Evolutionary conservation across 2,329 filamentous ascomycete genomes (phyloP), one percentile per base, ranked within the genome.

Genomic region (Plectosphaerella cucumerina): DNA sequence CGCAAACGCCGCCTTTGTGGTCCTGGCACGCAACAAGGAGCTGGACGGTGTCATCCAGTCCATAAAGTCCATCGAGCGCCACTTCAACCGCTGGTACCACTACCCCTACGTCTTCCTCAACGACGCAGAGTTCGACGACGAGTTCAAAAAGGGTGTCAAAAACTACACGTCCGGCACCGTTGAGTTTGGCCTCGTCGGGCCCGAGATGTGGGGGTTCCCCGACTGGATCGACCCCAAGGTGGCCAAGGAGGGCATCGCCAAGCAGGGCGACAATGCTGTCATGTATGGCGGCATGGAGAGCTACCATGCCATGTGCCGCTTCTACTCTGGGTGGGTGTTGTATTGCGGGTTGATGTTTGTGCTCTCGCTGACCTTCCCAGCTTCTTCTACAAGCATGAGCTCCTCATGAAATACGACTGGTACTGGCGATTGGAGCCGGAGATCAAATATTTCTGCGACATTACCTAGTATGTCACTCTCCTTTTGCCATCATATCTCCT

Each of bases 391-490:
- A 96, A 97, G 70, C 94, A 99, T 67, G 88, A 92, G 57, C 82
- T 97, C 33, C 81, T 99, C 44, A 82, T 89, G 65, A 97, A 97
- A 71, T 99, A 97, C 72, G 91, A 97, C 66, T 99, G 94, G 94
- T 99, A 99, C 77, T 99, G 94, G 94, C 90, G 94, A 57, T 77
- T 99, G 61, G 94, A 99, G 78, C 94, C 94, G 58, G 94, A 99
- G 72, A 97, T 99, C 82, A 97, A 93, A 75, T 99, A 97, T 75
- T 99, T 99, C 75, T 99, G 94, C 71, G 94, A 99, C 67, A 97
- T 99, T 60, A 99, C 94, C 58, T 99, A 99, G 89, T 93, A 84
- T 42, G 63, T 59, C 26, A 33, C 21, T 12, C 44, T 9, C 6
- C 18, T 12, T 26, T 47, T 34, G 41, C 11, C 5, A 23, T 58